These are phyloP conservation scores for Persicaria tinctoria DNA, from an alignment of 148 eudicot genomes.

Conservation along the genomic window DNA sequence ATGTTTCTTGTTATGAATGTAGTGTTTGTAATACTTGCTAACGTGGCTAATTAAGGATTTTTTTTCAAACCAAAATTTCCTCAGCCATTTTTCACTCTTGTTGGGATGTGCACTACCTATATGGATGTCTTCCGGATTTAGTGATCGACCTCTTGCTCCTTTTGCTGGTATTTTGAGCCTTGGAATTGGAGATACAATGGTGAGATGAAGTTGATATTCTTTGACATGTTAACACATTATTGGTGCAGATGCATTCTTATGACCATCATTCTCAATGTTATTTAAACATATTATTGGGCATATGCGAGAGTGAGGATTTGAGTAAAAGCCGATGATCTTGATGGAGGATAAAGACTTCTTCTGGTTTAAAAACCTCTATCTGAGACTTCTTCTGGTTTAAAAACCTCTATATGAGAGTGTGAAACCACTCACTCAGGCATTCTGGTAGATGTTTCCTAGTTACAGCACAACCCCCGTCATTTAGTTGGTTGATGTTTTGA, in stretches of 20 bases:
- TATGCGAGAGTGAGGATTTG: too few relatives aligned
- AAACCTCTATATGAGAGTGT: too few relatives aligned
- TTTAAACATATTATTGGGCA: too few relatives aligned
- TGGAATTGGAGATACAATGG: constrained; percentile 99
- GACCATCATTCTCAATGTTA: background rate
- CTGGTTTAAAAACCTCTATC: too few relatives aligned
- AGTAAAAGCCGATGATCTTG: too few relatives aligned
- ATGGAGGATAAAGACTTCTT: too few relatives aligned
- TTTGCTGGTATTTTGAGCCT: constrained; percentile 99
- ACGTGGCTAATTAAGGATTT: too few relatives aligned
- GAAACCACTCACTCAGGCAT: too few relatives aligned
- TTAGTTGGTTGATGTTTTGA: background rate
- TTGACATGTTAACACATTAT: background rate
- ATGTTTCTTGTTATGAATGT: background rate
- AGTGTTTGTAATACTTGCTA: too few relatives aligned
- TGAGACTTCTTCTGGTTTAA: too few relatives aligned
- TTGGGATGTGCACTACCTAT: constrained; percentile 97
- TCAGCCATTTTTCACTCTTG: constrained; percentile 90
- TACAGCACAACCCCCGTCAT: background rate
- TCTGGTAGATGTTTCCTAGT: background rate
- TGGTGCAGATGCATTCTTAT: background rate
- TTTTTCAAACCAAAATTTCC: too few relatives aligned
- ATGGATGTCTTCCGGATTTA: constrained; percentile 92
- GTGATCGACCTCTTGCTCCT: constrained; percentile 93
- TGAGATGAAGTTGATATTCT: constrained; percentile 24